Percentiles rank a stretch among this genome's conserved stretches.
These are phyloP conservation scores for Sonneratia alba DNA, from an alignment of 345 rosid species.

Conservation along the genomic window DNA sequence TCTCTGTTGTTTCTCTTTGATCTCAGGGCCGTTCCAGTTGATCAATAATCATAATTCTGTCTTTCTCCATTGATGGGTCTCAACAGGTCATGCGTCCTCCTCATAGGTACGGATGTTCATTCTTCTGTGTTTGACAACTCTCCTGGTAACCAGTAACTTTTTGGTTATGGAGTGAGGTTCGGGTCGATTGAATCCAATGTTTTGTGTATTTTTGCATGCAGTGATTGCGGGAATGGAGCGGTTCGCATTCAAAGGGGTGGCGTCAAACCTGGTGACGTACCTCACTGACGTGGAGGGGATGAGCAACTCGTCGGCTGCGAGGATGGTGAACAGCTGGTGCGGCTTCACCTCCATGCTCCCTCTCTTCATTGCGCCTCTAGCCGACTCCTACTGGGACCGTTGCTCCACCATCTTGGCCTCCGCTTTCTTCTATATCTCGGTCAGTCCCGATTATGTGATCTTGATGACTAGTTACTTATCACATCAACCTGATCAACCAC, in stretches of 20 bases:
- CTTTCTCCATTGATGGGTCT: conserved; percentile 39
- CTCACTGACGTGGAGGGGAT: conserved; percentile 70
- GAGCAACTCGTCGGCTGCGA: conserved; percentile 87
- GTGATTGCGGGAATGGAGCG: conserved; percentile 87
- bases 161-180: not conserved
- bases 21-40: not conserved
- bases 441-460: conserved; percentile 15
- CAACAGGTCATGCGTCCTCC: conserved; percentile 59
- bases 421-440: conserved; percentile 67
- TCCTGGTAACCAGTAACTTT: not conserved
- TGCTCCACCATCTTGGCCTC: conserved; percentile 63
- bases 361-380: conserved; percentile 66
- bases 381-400: conserved; percentile 76
- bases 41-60: not conserved
- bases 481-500: not conserved
- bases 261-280: conserved; percentile 83
- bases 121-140: too few species aligned
- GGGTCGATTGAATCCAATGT: not conserved
- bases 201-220: conserved; percentile 2
- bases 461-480: not conserved
- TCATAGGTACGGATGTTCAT: conserved; percentile 38
- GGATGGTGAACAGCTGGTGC: conserved; percentile 77
- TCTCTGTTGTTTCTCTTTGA: not conserved
- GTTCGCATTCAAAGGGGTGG: conserved; percentile 94
- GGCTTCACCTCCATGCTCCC: conserved; percentile 88